Evolutionary conservation across 495 filamentous ascomycete genomes (phyloP).

Genomic region (Aspergillus steynii): DNA sequence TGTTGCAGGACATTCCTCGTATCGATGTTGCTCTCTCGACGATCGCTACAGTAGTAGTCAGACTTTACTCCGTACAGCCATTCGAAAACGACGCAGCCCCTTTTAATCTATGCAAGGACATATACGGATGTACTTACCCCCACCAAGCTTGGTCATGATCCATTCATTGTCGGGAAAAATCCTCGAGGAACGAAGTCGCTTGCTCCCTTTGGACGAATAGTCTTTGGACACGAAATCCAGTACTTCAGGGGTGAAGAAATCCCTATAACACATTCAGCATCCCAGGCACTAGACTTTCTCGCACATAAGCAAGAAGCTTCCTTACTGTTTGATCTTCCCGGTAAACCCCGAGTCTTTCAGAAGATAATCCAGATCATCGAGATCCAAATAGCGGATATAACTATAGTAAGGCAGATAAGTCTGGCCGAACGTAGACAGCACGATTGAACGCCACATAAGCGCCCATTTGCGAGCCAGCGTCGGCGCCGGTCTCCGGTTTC

Average conservation of each 20-base stretch:
- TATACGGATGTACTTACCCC: conserved; percentile 13
- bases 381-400: conserved; percentile 63
- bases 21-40: conserved; percentile 52
- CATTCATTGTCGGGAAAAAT: conserved; percentile 17
- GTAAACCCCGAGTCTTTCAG: conserved; percentile 53
- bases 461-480: conserved; percentile 48
- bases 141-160: conserved; percentile 21
- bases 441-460: conserved; percentile 67
- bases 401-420: conserved; percentile 70
- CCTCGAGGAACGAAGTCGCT: conserved; percentile 24
- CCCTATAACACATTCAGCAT: conserved; percentile 22
- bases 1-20: conserved; percentile 47
- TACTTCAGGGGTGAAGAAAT: conserved; percentile 54
- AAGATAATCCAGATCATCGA: conserved; percentile 59
- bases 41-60: conserved; percentile 33
- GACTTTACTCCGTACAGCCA: background rate
- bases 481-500: conserved; percentile 19
- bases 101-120: background rate
- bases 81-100: background rate
- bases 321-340: conserved; percentile 38
- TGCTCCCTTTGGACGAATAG: conserved; percentile 23
- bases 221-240: conserved; percentile 28
- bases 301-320: background rate
- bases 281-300: background rate
- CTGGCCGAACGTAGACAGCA: conserved; percentile 61